These are phyloP conservation scores for Pleurotus giganteus DNA, from an alignment of 768 basidiomycete species.

Conservation along the genomic window DNA sequence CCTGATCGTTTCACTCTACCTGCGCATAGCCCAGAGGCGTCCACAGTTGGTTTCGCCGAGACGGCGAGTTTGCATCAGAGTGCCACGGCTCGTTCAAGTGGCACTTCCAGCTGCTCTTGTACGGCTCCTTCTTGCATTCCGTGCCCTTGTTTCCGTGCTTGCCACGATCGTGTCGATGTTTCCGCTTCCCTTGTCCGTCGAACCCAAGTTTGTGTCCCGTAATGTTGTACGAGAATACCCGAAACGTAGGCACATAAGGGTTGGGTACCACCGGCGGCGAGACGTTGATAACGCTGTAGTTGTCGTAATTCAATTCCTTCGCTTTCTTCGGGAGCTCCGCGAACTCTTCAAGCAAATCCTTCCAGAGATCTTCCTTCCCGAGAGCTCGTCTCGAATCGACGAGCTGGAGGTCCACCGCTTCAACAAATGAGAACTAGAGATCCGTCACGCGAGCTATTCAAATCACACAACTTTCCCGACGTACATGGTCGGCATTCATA, in stretches of 20 bases:
- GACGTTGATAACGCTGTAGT: conserved; percentile 78
- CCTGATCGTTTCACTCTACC: conserved; percentile 41
- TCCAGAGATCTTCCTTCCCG: conserved; percentile 41
- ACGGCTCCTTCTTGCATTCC: conserved; percentile 47
- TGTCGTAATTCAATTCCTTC: conserved; percentile 52
- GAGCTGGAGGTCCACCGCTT: conserved; percentile 52
- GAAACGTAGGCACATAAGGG: conserved; percentile 76
- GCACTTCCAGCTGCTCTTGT: conserved; percentile 64
- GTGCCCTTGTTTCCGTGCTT: conserved; percentile 40
- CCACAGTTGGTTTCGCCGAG: conserved; percentile 65
- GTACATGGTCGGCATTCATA: conserved; percentile 83
- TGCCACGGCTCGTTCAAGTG: conserved; percentile 57
- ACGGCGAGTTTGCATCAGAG: conserved; percentile 65
- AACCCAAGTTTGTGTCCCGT: conserved; percentile 31
- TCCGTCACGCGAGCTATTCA: conserved; percentile 12
- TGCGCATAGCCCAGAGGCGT: conserved; percentile 84
- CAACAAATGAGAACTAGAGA: conserved; percentile 54
- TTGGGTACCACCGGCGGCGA: conserved; percentile 86
- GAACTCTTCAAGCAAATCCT: conserved; percentile 66
- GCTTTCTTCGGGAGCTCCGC: conserved; percentile 51
- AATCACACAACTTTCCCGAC: conserved; percentile 15
- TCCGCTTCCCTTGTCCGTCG: conserved; percentile 29
- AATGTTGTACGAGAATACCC: conserved; percentile 81
- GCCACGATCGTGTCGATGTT: conserved; percentile 49
- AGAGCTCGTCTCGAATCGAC: conserved; percentile 12